These are phyloP conservation scores for Ganoderma resinaceum DNA, from an alignment of 1,284 basidiomycete species.

Conservation along the genomic window DNA sequence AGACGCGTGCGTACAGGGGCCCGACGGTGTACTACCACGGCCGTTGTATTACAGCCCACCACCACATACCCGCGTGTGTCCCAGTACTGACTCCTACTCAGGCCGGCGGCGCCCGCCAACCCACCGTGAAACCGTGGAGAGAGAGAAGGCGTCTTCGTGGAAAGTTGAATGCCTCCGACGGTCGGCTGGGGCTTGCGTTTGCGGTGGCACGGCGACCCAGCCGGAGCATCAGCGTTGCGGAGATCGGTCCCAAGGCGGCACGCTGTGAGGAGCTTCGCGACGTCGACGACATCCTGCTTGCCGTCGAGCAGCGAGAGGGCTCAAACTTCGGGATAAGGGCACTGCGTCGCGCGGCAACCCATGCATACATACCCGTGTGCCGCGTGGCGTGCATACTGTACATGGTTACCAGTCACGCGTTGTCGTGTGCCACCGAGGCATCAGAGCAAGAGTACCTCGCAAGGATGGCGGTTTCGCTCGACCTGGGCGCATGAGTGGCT, in stretches of 20 bases:
- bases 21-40: background rate
- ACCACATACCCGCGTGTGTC: background rate
- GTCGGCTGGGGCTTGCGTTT: background rate
- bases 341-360: background rate
- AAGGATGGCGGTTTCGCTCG: background rate
- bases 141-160: background rate
- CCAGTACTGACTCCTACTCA: background rate
- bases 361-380: background rate
- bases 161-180: background rate
- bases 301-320: background rate
- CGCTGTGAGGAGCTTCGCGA: background rate
- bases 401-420: background rate
- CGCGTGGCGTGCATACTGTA: background rate
- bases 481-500: background rate
- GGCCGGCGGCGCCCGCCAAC: background rate
- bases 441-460: background rate
- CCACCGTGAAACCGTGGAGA: background rate
- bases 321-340: background rate
- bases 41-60: background rate
- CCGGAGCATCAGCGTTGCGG: background rate
- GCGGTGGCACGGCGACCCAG: background rate
- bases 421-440: background rate
- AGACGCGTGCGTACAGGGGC: background rate
- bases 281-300: background rate
- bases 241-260: background rate